phyloP scores from a whole-genome alignment of 1,139 yeast species.

The Saccharomyces hybrid region DNA sequence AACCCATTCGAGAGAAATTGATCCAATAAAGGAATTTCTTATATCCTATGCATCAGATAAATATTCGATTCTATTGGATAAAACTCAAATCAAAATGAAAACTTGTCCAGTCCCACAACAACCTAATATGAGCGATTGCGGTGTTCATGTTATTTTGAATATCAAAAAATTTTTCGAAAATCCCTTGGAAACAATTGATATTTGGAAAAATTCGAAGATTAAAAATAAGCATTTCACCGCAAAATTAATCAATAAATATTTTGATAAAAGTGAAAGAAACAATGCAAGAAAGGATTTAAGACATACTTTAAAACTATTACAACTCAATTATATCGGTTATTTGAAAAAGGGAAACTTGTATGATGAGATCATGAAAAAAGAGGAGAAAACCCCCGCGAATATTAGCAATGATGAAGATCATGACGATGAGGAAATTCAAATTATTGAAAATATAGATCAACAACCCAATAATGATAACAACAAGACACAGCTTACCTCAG shows the following conservation, averaged over 20 bases:
- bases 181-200: slow-evolving; percentile 42
- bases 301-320: slow-evolving; percentile 31
- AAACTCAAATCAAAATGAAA: slow-evolving; percentile 37
- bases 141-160: slow-evolving; percentile 82
- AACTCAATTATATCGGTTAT: slow-evolving; percentile 34
- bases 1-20: slow-evolving; percentile 46
- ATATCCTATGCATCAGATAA: slow-evolving; percentile 64
- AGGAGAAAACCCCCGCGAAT: slow-evolving; percentile 8
- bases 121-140: slow-evolving; percentile 89
- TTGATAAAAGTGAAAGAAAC: slow-evolving; percentile 34
- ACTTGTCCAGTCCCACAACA: slow-evolving; percentile 73
- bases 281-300: slow-evolving; percentile 36
- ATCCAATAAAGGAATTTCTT: slow-evolving; percentile 55
- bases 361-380: slow-evolving; percentile 16
- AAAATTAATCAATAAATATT: slow-evolving; percentile 26
- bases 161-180: slow-evolving; percentile 55
- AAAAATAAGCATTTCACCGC: slow-evolving; percentile 16
- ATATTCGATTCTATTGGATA: slow-evolving; percentile 42
- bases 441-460: slow-evolving; percentile 19
- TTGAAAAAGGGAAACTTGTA: slow-evolving; percentile 14
- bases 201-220: slow-evolving; percentile 40
- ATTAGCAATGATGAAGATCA: slow-evolving; percentile 6
- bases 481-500: slow-evolving; percentile 4
- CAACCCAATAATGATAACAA: not conserved
- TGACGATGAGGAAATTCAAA: slow-evolving; percentile 29